Evolutionary conservation across 768 basidiomycete species (phyloP), one percentile per base, ranked within the genome.

Genomic region (Leccinellum luteum): DNA sequence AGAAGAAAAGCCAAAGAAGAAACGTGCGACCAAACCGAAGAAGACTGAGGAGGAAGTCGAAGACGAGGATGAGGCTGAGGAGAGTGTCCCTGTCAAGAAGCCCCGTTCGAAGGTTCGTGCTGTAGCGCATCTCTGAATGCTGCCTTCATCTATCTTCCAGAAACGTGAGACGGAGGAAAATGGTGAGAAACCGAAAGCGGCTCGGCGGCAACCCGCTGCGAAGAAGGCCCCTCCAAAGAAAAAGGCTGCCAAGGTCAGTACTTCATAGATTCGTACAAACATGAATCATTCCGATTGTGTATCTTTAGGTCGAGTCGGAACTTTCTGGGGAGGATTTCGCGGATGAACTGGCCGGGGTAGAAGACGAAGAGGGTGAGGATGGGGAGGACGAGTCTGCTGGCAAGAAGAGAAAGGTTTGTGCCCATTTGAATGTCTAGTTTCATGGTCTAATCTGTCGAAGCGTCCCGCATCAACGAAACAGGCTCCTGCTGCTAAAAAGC

Each of bases 401-500:
- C 65, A 89, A 85, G 77, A 92, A 91, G 74, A 85, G 87, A 74
- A 88, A 90, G 84, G 88, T 85, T 64, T 21, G 74, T 21, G 17
- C 9, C 1, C 13, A 43, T 45, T 4, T 13, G 8, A 32, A n/a
- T 44, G 21, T 48, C 38, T 45, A 19, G 27, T 28, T 48, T 35
- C 35, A 4, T 45, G 31, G 10, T 55, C 57, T 55, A 56, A 67
- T 31, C 44, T 19, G 50, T 47, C 28, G 23, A 59, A 82, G 80
- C 77, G 76, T 55, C 74, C 79, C 4, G 69, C 71, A 12, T 61
- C 76, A 32, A 66, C 76, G 10, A 84, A 83, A 58, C 79, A 81
- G 25, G 63, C 79, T 23, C 73, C 80, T 3, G 61, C 71, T 17
- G 72, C 77, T 34, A 85, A 82, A 63, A 75, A 72, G 53, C 43